Base-by-base conservation (phyloP, 768 basidiomycete species). In the Guyanaporus albipodus region DNA sequence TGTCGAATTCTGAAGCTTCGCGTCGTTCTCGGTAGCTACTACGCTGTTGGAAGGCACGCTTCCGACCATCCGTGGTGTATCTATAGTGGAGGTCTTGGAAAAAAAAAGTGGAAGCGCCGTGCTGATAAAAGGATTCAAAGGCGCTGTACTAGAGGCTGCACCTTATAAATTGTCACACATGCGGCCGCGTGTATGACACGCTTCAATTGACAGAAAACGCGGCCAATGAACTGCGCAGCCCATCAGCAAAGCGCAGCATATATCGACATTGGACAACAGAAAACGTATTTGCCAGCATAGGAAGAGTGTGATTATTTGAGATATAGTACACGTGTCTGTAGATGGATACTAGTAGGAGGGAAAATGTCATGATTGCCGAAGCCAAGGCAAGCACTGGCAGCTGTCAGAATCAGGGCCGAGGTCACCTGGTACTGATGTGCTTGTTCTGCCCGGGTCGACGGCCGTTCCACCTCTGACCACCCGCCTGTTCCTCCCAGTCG, bases 401-500 rank as follows among this genome's bases (percentile, higher is more conserved):
- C n/a, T n/a, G n/a, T n/a, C n/a, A n/a, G n/a, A n/a, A n/a, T n/a
- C n/a, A n/a, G n/a, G n/a, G n/a, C 33, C 6, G 32, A 22, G 22
- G 44, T 67, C 62, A 70, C 19, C 61, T 58, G 15, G 53, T 48
- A 28, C 62, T 46, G 34, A 73, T 42, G 24, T 6, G 49, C 56
- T 66, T 74, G 62, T 60, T 69, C 51, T 67, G 66, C 36, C 68
- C 71, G 37, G 69, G 51, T 52, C 70, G 62, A 46, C 65, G 60
- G 3, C 69, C 72, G 17, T 70, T 72, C 75, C 71, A 72, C 15
- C 77, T 76, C 39, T 77, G 77, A 38, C 75, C 75, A 0, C 67
- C 70, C 1, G 70, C 70, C 43, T 68, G 66, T 29, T 73, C 70
- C 12, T 70, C 77, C 81, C 78, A 83, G 38, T 80, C 77, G 35